Evolutionary conservation across 2,329 filamentous ascomycete genomes (phyloP).

Genomic region (Ambrosiella xylebori): DNA sequence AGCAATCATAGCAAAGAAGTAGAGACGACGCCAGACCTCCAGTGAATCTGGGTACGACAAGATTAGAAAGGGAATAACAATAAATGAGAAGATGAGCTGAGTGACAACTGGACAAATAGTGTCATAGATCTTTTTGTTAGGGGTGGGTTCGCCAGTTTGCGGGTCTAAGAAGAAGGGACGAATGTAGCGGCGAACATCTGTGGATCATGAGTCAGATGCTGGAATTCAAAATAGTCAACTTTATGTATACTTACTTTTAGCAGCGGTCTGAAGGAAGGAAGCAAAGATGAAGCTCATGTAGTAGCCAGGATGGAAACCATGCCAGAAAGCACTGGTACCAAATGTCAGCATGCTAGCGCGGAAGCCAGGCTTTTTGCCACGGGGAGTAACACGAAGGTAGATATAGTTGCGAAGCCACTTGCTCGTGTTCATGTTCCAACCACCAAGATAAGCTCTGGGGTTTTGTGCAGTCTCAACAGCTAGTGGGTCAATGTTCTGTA

Average conservation of each 20-base stretch:
- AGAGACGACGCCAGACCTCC: slow-evolving; percentile 65
- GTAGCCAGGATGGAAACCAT: slow-evolving; percentile 94
- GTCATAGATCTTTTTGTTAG: slow-evolving; percentile 76
- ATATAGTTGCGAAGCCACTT: slow-evolving; percentile 92
- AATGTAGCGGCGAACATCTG: slow-evolving; percentile 75
- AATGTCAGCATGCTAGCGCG: slow-evolving; percentile 88
- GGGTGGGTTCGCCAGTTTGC: slow-evolving; percentile 48
- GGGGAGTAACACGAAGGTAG: slow-evolving; percentile 85
- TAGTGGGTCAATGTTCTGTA: slow-evolving; percentile 78
- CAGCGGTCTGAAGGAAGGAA: slow-evolving; percentile 78
- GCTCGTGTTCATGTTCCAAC: slow-evolving; percentile 99
- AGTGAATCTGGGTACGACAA: slow-evolving; percentile 56
- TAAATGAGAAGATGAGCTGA: slow-evolving; percentile 70
- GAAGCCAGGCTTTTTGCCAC: slow-evolving; percentile 92
- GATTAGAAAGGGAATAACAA: slow-evolving; percentile 68
- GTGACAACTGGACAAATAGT: slow-evolving; percentile 56
- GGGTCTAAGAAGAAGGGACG: slow-evolving; percentile 85
- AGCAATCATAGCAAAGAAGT: slow-evolving; percentile 68
- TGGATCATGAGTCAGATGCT: slow-evolving; percentile 12
- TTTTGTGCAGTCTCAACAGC: slow-evolving; percentile 84
- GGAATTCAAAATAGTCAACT: neutral
- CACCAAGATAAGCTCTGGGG: slow-evolving; percentile 73
- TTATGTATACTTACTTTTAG: slow-evolving; percentile 52
- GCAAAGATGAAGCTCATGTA: slow-evolving; percentile 82
- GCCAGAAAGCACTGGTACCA: slow-evolving; percentile 87